Base-by-base conservation (phyloP, 2,329 filamentous ascomycete genomes). In the Triangularia verruculosa region DNA sequence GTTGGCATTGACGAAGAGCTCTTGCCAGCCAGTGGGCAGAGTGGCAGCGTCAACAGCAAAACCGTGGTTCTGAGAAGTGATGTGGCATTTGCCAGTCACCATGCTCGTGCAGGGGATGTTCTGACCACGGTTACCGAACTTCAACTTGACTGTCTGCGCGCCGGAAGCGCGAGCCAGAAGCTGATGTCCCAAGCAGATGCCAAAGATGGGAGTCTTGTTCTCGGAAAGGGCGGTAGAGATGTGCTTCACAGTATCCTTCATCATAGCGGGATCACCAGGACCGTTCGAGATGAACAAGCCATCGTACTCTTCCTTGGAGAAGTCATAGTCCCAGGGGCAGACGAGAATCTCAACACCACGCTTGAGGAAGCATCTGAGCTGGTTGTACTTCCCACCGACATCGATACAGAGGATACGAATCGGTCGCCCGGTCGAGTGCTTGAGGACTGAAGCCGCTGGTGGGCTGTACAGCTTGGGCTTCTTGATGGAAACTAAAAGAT, bases 21-120 rank as follows among this genome's bases (percentile, higher is more conserved):
- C 95, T 71, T 89, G 86, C 95, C 95, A 99, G 66, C 88, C 91
- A 13, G 84, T 75, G 9, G 91, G 86, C 9, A 99, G 81, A 24
- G 87, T 91, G 63, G 82, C 82, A 4, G 92, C 83, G 75, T 98
- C 92, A 51, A 99, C 95, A 9, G 93, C 95, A 73, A 89, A 99
- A 76, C 95, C 95, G 77, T 99, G 95, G 78, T 99, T 99, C 78
- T 99, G 95, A 9, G 95, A 98, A 47, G 95, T 99, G 75, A 99
- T 99, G 80, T 99, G 94, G 77, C 95, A 99, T 80, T 93, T 93
- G 71, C 95, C 95, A 53, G 94, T 96, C 69, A 98, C 83, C 85
- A 97, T 86, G 79, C 91, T 97, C 11, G 94, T 98, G 83, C 93
- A 97, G 53, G 95, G 95, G 73, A 99, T 98, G 80, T 99, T 99